Conservation (phyloP, 2,329 filamentous ascomycete species). For the Fusarium sp. region DNA sequence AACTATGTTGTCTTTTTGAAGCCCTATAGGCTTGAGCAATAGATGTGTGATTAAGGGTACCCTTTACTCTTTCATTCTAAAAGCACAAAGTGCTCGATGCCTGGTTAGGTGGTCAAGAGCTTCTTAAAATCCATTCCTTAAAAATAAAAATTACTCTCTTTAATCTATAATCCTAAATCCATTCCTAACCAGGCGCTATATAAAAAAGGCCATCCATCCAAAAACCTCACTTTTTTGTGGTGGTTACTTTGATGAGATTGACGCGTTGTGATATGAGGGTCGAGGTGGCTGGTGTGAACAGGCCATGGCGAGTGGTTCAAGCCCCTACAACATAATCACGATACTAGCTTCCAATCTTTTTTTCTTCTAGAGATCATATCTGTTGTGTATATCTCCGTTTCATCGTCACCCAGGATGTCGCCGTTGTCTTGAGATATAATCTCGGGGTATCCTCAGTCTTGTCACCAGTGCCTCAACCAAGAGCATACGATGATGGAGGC, state of each 20-base stretch:
- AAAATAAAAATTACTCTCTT: not conserved
- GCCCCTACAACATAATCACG: not conserved
- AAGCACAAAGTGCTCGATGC: not conserved
- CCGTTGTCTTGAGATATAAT: not conserved
- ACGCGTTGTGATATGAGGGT: not conserved
- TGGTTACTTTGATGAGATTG: not conserved
- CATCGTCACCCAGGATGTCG: not conserved
- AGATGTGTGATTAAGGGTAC: too few relatives aligned
- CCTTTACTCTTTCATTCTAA: not conserved
- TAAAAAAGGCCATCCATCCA: not conserved
- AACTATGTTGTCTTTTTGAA: not conserved
- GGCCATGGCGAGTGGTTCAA: not conserved
- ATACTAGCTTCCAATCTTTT: not conserved
- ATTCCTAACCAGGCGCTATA: not conserved
- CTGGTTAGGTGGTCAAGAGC: not conserved
- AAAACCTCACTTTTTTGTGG: not conserved
- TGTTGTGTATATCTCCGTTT: not conserved
- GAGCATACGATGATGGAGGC: not conserved
- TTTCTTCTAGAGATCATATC: too few relatives aligned
- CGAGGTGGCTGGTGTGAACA: accelerated
- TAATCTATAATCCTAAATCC: not conserved
- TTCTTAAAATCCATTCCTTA: not conserved
- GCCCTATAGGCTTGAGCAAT: too few relatives aligned
- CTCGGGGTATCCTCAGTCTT: not conserved
- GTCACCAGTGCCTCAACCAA: not conserved